Percentiles rank a stretch among this genome's conserved stretches.
These are phyloP conservation scores for Colletotrichum euphorbiae DNA, from an alignment of 2,329 filamentous ascomycete genomes.

Conservation along the genomic window DNA sequence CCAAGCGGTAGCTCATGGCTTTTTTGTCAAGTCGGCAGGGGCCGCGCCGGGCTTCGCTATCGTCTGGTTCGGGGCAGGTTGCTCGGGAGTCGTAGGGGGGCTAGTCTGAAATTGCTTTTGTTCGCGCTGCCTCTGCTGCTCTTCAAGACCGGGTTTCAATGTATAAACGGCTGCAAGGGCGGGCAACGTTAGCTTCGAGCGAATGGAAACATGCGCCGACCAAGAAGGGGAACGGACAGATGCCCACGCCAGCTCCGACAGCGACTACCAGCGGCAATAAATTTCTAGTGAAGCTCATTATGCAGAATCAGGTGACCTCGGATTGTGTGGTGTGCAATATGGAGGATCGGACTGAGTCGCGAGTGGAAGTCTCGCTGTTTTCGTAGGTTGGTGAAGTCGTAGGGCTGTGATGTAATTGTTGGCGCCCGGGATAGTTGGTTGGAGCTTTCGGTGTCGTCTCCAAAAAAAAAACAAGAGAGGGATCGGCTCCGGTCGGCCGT, in stretches of 20 bases:
- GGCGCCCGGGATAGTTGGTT: constrained; percentile 1
- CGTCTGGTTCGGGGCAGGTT: background rate
- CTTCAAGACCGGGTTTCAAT: constrained; percentile 26
- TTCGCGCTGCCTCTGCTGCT: constrained; percentile 23
- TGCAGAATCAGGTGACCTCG: background rate
- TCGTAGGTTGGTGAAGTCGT: too few species aligned
- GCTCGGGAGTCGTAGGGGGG: constrained; percentile 2
- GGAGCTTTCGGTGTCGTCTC: constrained; percentile 20
- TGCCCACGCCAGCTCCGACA: constrained; percentile 28
- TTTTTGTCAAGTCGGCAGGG: background rate
- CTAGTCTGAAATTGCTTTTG: background rate
- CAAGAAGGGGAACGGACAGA: constrained; percentile 16
- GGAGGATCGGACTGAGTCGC: background rate
- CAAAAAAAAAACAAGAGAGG: background rate
- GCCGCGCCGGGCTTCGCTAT: background rate
- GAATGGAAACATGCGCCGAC: background rate
- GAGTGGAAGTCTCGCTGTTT: too few species aligned
- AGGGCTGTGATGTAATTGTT: constrained; percentile 18
- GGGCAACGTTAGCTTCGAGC: background rate
- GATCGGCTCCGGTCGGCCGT: constrained; percentile 22
- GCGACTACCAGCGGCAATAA: constrained; percentile 26
- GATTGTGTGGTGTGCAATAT: background rate
- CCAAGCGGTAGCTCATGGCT: background rate
- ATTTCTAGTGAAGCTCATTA: constrained; percentile 30
- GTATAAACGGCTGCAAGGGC: constrained; percentile 27